Percentiles rank a stretch among this genome's conserved stretches.
phyloP scores from a whole-genome alignment of 305 asterid genomes.

The Fraxinus albicans region DNA sequence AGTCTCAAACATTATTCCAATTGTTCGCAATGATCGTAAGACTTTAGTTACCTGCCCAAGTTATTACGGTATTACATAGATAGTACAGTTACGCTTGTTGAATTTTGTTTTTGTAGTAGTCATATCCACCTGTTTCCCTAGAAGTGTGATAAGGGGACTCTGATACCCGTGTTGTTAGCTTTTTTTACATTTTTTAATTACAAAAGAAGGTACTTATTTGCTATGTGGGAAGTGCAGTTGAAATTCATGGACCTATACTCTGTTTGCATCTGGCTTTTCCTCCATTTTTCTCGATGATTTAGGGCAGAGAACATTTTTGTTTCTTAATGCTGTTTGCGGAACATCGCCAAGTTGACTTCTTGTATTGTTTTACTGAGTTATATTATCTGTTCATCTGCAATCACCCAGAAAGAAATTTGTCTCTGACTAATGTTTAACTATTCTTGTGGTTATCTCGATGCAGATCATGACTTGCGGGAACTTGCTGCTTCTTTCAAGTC shows the following conservation, averaged over 20 bases:
- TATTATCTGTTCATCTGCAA: not conserved
- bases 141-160: slow-evolving; percentile 9
- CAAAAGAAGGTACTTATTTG: not conserved
- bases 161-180: not conserved
- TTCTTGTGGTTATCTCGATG: slow-evolving; percentile 30
- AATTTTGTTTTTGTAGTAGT: not conserved
- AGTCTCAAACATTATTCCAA: slow-evolving; percentile 78
- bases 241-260: not conserved
- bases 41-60: slow-evolving; percentile 16
- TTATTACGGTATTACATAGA: not conserved
- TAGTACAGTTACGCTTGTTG: not conserved
- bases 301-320: not conserved
- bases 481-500: slow-evolving; percentile 82
- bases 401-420: slow-evolving; percentile 12
- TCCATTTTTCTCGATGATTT: not conserved
- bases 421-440: slow-evolving; percentile 10
- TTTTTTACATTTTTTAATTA: not conserved
- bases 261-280: not conserved
- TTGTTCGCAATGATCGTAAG: slow-evolving; percentile 65
- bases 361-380: not conserved
- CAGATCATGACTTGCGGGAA: slow-evolving; percentile 89
- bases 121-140: not conserved
- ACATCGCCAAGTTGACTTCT: not conserved
- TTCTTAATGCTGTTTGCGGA: not conserved
- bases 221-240: not conserved